These are phyloP conservation scores for Pulveroboletus sp. DNA, from an alignment of 768 basidiomycete genomes.

Conservation along the genomic window DNA sequence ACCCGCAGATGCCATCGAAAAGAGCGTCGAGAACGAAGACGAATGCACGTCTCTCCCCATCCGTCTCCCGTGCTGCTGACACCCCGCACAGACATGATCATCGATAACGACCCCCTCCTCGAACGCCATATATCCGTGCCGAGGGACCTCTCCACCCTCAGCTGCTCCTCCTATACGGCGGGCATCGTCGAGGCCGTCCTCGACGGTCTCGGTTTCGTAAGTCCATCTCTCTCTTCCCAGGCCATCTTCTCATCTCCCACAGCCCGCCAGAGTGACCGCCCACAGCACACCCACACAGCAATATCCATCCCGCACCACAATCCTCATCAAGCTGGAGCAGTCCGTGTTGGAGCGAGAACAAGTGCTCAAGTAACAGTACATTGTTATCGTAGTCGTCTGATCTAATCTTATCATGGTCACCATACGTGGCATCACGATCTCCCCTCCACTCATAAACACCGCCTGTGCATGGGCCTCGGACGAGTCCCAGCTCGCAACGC, in stretches of 20 bases:
- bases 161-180: slow-evolving; percentile 96
- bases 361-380: slow-evolving; percentile 59
- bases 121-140: slow-evolving; percentile 93
- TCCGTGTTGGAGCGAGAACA: slow-evolving; percentile 93
- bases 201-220: slow-evolving; percentile 89
- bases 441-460: slow-evolving; percentile 70
- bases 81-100: slow-evolving; percentile 79
- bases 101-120: slow-evolving; percentile 91
- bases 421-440: slow-evolving; percentile 52
- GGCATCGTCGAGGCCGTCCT: slow-evolving; percentile 96
- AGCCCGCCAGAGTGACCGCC: slow-evolving; percentile 97
- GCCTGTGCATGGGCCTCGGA: slow-evolving; percentile 82
- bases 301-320: slow-evolving; percentile 84
- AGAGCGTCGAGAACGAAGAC: slow-evolving; percentile 93
- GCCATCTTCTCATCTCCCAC: slow-evolving; percentile 13
- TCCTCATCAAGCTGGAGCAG: slow-evolving; percentile 93
- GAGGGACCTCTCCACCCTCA: slow-evolving; percentile 87
- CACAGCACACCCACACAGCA: slow-evolving; percentile 85
- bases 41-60: slow-evolving; percentile 61
- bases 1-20: slow-evolving; percentile 91
- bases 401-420: slow-evolving; percentile 45
- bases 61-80: slow-evolving; percentile 1
- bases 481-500: slow-evolving; percentile 52
- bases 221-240: slow-evolving; percentile 31
- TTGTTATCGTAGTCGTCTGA: slow-evolving; percentile 11